phyloP scores from a whole-genome alignment of 129 eudicot species.

The Gnaphalium uliginosum region DNA sequence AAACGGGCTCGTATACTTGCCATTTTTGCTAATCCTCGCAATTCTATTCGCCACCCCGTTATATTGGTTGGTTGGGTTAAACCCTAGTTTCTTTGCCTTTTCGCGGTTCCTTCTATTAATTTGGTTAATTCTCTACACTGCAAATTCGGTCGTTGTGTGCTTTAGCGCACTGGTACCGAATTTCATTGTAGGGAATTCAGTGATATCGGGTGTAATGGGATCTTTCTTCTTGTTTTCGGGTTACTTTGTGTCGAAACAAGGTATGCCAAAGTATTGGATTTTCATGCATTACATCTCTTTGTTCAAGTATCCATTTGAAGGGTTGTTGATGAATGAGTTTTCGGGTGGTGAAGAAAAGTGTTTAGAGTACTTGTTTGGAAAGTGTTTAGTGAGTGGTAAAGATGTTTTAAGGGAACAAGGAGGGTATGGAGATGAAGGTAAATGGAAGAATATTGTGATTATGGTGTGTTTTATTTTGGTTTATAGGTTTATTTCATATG shows the following conservation, averaged over 20 bases:
- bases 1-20: constrained; percentile 87
- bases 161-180: constrained; percentile 92
- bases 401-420: constrained; percentile 83
- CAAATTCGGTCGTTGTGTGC: constrained; percentile 94
- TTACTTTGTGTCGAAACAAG: constrained; percentile 77
- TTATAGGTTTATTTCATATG: constrained; percentile 89
- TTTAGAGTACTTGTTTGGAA: constrained; percentile 71
- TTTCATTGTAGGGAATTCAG: constrained; percentile 89
- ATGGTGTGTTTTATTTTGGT: constrained; percentile 82
- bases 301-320: constrained; percentile 97
- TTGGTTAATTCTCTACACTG: constrained; percentile 92
- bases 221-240: constrained; percentile 95
- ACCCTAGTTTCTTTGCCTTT: constrained; percentile 57
- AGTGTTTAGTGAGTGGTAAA: constrained; percentile 72
- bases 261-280: constrained; percentile 84
- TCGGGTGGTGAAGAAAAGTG: constrained; percentile 58
- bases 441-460: constrained; percentile 84
- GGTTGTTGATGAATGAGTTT: constrained; percentile 88
- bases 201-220: constrained; percentile 87
- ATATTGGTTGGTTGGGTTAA: constrained; percentile 87
- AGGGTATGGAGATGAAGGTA: constrained; percentile 53
- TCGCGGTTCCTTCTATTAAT: constrained; percentile 61
- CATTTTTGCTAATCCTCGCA: constrained; percentile 69
- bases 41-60: constrained; percentile 67
- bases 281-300: constrained; percentile 88